A percentile compares a stretch with the other conserved stretches of the same genome.
Conservation (phyloP, 768 basidiomycete genomes). For the Lactarius tabidus region DNA sequence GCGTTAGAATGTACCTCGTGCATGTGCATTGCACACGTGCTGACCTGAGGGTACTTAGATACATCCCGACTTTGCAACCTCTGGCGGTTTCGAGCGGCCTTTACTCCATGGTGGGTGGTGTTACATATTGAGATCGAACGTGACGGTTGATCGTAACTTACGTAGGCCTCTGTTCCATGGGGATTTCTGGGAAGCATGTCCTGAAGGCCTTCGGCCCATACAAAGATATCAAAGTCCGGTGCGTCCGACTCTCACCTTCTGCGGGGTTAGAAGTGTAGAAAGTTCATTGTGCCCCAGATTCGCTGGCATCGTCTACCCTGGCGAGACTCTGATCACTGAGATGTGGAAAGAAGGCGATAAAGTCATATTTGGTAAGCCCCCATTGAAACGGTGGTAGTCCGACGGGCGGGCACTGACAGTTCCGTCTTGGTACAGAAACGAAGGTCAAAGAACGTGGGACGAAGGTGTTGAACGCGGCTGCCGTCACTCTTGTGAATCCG, state of each 20-base stretch:
- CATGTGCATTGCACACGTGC: not conserved
- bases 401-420: not conserved
- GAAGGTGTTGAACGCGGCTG: conserved; percentile 72
- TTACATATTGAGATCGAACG: not conserved
- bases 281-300: conserved; percentile 48
- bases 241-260: conserved; percentile 28
- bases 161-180: conserved; percentile 82
- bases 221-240: conserved; percentile 95
- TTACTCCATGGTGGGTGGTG: conserved; percentile 59
- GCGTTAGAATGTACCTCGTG: conserved; percentile 30
- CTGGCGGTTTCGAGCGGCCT: conserved; percentile 92
- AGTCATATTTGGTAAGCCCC: conserved; percentile 81
- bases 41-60: conserved; percentile 47
- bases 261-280: not conserved
- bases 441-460: conserved; percentile 86
- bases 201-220: conserved; percentile 79
- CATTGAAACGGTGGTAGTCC: not conserved
- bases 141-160: conserved; percentile 1
- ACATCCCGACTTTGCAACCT: conserved; percentile 86
- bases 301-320: conserved; percentile 88
- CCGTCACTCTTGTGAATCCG: conserved; percentile 60
- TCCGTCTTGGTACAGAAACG: conserved; percentile 46
- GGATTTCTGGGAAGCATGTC: conserved; percentile 90
- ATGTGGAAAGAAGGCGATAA: conserved; percentile 98
- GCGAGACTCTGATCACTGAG: conserved; percentile 90